Percentiles rank a stretch among this genome's conserved stretches.
Conservation (phyloP, 768 basidiomycete genomes). For the Mycena galopus region DNA sequence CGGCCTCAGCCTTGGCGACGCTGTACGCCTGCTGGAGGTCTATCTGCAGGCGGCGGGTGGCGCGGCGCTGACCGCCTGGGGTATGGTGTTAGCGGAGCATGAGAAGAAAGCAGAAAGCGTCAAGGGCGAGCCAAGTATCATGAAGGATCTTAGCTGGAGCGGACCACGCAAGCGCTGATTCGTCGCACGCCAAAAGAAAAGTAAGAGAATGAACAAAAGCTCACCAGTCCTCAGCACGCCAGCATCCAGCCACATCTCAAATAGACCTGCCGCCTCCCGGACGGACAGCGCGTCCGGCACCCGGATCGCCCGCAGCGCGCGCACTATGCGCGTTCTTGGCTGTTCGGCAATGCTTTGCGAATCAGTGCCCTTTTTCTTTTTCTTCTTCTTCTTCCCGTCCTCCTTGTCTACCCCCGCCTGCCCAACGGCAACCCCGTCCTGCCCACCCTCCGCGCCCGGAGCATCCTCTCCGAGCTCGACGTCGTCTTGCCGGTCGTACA, state of each 20-base stretch:
- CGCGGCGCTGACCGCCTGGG: constrained; percentile 46
- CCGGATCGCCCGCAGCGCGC: constrained; percentile 45
- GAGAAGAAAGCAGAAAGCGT: neutral
- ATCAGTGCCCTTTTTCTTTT: neutral
- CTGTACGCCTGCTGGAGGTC: neutral
- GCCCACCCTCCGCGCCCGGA: neutral
- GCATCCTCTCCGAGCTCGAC: neutral
- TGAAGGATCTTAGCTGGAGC: too few relatives aligned
- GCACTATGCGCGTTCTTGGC: neutral
- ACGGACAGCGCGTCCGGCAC: constrained; percentile 71
- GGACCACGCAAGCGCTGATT: too few relatives aligned
- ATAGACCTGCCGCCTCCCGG: constrained; percentile 79
- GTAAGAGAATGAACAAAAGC: constrained; percentile 30
- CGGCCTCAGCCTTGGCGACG: constrained; percentile 13
- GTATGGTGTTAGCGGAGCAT: constrained; percentile 5
- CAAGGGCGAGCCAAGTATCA: too few relatives aligned
- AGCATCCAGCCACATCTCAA: constrained; percentile 82
- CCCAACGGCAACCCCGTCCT: neutral
- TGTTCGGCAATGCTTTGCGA: neutral
- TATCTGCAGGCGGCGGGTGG: constrained; percentile 22
- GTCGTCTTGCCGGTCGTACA: neutral
- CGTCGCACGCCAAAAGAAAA: too few relatives aligned
- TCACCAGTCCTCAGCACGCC: constrained; percentile 65
- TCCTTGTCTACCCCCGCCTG: neutral
- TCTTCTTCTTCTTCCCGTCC: neutral